A percentile compares a stretch with the other conserved stretches of the same genome.
Evolutionary conservation across 805 yeast species (phyloP).

Genomic region (Huiozyma sinensis): DNA sequence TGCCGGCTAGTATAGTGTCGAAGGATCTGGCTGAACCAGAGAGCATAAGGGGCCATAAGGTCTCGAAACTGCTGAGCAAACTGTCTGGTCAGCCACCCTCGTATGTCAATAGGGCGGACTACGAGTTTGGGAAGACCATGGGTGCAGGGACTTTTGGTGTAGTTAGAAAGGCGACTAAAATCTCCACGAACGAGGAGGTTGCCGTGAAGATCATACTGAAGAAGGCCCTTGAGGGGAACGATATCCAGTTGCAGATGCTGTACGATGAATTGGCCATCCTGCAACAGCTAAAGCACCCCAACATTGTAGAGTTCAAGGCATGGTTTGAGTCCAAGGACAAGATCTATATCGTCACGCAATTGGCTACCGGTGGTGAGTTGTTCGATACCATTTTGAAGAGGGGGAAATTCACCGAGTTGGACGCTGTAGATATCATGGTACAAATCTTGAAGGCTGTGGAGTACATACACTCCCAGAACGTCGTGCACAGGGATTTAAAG

Average conservation of each 20-base stretch:
- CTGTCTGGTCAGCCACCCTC: conserved; percentile 65
- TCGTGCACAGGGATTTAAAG: conserved; percentile 89
- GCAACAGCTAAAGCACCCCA: conserved; percentile 62
- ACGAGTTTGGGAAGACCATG: conserved; percentile 69
- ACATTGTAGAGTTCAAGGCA: conserved; percentile 81
- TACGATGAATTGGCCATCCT: conserved; percentile 68
- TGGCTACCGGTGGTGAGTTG: conserved; percentile 93
- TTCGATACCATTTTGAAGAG: conserved; percentile 74
- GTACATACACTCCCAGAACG: conserved; percentile 64
- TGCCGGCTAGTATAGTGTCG: too few relatives aligned
- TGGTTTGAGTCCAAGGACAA: conserved; percentile 92
- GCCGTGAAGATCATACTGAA: conserved; percentile 86
- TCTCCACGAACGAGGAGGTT: conserved; percentile 52
- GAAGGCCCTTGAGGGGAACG: conserved; percentile 73
- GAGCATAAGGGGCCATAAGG: conserved; percentile 24
- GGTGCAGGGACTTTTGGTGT: conserved; percentile 97
- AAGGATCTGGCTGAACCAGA: conserved; percentile 10
- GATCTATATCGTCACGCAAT: conserved; percentile 85
- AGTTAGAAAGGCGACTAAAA: conserved; percentile 61
- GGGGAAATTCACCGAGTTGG: conserved; percentile 82
- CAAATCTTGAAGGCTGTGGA: conserved; percentile 71
- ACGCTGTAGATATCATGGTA: conserved; percentile 64
- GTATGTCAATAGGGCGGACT: conserved; percentile 53
- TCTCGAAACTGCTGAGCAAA: conserved; percentile 37
- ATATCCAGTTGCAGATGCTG: conserved; percentile 45